A percentile compares a stretch with the other conserved stretches of the same genome.
phyloP scores from a whole-genome alignment of 2,329 filamentous ascomycete genomes.

The Scedosporium dehoogii region DNA sequence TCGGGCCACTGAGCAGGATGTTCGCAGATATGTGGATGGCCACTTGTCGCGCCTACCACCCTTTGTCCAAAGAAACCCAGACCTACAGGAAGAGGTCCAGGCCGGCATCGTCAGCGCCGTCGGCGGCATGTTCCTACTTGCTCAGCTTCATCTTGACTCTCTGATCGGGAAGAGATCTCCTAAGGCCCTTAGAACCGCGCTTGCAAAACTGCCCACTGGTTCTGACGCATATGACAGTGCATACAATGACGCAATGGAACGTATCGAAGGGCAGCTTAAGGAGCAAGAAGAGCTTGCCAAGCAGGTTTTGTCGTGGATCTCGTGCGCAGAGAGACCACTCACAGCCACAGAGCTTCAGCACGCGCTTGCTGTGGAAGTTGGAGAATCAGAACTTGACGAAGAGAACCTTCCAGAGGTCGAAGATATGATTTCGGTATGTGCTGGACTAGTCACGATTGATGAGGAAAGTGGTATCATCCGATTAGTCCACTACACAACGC shows the following conservation, averaged over 20 bases:
- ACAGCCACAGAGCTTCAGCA: conserved; percentile 26
- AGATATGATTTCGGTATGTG: conserved; percentile 26
- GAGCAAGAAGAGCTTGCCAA: conserved; percentile 25
- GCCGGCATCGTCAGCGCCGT: conserved; percentile 4
- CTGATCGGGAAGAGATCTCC: conserved; percentile 13
- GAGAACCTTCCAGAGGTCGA: conserved; percentile 23
- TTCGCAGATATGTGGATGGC: conserved; percentile 8
- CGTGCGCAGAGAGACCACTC: conserved; percentile 23
- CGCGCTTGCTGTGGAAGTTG: conserved; percentile 27
- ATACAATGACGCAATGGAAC: conserved; percentile 30
- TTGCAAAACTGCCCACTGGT: conserved; percentile 21
- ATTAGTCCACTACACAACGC: conserved; percentile 34
- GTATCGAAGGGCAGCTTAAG: conserved; percentile 27
- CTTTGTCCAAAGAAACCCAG: background rate
- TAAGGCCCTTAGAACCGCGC: conserved; percentile 20
- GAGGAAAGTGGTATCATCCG: conserved; percentile 25
- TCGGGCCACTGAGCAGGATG: conserved; percentile 8
- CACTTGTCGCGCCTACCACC: conserved; percentile 2
- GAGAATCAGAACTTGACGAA: conserved; percentile 18
- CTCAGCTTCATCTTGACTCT: conserved; percentile 13
- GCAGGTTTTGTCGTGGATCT: conserved; percentile 29
- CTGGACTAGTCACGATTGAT: conserved; percentile 31
- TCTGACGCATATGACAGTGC: conserved; percentile 22
- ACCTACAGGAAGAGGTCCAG: conserved; percentile 9
- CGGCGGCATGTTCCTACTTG: conserved; percentile 7